Evolutionary conservation across 2,329 filamentous ascomycete genomes (phyloP), one percentile per base, ranked within the genome.

Genomic region (Pseudopithomyces chartarum): DNA sequence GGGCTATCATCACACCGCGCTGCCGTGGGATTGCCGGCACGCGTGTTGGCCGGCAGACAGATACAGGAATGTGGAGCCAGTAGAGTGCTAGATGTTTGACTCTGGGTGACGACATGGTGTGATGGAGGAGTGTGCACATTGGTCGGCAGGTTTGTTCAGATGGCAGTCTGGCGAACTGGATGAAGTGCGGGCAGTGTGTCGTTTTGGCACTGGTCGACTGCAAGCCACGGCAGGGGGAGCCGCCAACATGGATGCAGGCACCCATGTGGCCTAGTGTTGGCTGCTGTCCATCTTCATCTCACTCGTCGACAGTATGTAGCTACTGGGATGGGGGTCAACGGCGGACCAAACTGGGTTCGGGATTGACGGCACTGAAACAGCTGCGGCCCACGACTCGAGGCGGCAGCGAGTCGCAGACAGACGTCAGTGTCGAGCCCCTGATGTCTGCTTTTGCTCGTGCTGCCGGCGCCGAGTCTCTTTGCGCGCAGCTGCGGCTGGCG

Each of bases 341-440:
- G 36, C 17, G 45, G 17, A 29, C 47, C 34, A 11, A 39, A 40
- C 19, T 40, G 34, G 6, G 7, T 17, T 50, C 12, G 54, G 42
- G 49, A 56, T 53, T 26, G 38, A 50, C 43, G 26, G 39, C 48
- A 49, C 48, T 56, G 54, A 56, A 56, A 52, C 49, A 36, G 33
- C 32, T 48, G 52, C 39, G 52, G 45, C 12, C 29, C 36, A 42
- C 45, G 52, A 42, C 52, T 47, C 52, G 52, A 54, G 29, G 11
- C 12, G 23, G 22, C 40, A 50, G 47, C 47, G n/a, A n/a, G n/a
- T n/a, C 36, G 4, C 47, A 22, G 32, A 23, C 15, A 11, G 46
- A 39, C 19, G 46, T 46, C 32, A 15, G 46, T 38, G 38, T 19
- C 26, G 8, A 8, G 5, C 26, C 26, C 26, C 26, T 8, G 4